Base-by-base conservation (phyloP, 2,329 filamentous ascomycete species). In the Trichophaea hybrida region DNA sequence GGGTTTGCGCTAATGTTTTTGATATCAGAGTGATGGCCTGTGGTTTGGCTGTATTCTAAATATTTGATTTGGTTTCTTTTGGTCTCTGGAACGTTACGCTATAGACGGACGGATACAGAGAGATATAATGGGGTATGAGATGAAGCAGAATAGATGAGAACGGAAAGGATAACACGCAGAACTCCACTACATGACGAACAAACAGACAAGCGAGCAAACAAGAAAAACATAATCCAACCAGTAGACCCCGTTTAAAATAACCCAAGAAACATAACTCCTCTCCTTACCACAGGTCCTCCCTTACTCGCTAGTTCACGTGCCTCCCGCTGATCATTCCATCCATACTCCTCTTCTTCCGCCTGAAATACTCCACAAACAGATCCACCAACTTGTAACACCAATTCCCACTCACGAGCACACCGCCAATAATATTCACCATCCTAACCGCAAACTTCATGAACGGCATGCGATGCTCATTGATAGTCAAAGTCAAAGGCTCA, bases 371-470 rank as follows among this genome's bases (percentile, higher is more conserved):
- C 46, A 73, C 73, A 1, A 78, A 74, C 86, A 88, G 95, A 65
- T 91, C 86, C 53, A 76, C 83, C 65, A 98, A 76, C 65, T 89
- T 88, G 72, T 87, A 97, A 55, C 86, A 79, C 93, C 93, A 98
- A 64, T 94, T 88, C 1, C 90, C 90, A 0, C 91, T 88, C 4
- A 98, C 93, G 65, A 98, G 75, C 17, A 96, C 88, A 12, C 93
- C 93, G 61, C 83, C 87, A 8, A 96, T 78, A 15, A 97, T 85
- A 73, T 98, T 98, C 65, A 64, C 57, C 55, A 96, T 74, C 70
- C 91, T 83, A 65, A 97, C 79, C 49, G 90, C 62, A 67, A 98
- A 81, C 31, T 79, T 77, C 65, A 95, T 73, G 60, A 95, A 76
- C 48, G 86, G 78, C 59, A 84, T 83, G 69, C 89, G 82, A 69